Percentiles rank a stretch among this genome's conserved stretches.
phyloP scores from a whole-genome alignment of 2,329 filamentous ascomycete species.

The Microdochium bolleyi region DNA sequence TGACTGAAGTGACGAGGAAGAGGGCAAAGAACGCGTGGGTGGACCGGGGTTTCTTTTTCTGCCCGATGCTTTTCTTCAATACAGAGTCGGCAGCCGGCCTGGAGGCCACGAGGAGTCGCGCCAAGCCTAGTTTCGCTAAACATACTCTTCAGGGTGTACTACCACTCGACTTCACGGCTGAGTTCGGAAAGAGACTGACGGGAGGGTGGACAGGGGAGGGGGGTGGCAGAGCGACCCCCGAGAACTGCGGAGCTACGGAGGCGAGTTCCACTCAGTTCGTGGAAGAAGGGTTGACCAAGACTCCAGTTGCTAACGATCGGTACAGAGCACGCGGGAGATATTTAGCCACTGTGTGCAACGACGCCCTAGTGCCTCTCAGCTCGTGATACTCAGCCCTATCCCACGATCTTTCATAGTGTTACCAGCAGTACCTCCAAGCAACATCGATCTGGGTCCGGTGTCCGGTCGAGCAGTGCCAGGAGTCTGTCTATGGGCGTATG shows the following conservation, averaged over 20 bases:
- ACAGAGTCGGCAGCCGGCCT: not conserved
- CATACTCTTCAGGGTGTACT: not conserved
- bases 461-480: too few relatives aligned
- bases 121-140: not conserved
- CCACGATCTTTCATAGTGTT: too few relatives aligned
- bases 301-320: not conserved
- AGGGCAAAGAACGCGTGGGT: too few relatives aligned
- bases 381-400: too few relatives aligned
- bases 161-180: not conserved
- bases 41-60: not conserved
- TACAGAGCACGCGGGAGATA: too few relatives aligned
- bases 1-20: not conserved
- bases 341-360: too few relatives aligned
- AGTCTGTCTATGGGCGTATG: too few relatives aligned
- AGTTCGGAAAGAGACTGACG: not conserved
- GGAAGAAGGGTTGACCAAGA: not conserved
- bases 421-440: too few relatives aligned
- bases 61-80: not conserved
- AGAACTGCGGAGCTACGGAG: not conserved
- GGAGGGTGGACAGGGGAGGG: not conserved
- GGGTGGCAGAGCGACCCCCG: not conserved
- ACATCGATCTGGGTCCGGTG: too few relatives aligned
- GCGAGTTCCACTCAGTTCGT: not conserved
- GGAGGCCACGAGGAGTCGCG: not conserved
- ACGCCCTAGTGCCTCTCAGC: not conserved